Base-by-base conservation (phyloP, 176 grass and related monocot species). In the Dendrocalamus sinicus region DNA sequence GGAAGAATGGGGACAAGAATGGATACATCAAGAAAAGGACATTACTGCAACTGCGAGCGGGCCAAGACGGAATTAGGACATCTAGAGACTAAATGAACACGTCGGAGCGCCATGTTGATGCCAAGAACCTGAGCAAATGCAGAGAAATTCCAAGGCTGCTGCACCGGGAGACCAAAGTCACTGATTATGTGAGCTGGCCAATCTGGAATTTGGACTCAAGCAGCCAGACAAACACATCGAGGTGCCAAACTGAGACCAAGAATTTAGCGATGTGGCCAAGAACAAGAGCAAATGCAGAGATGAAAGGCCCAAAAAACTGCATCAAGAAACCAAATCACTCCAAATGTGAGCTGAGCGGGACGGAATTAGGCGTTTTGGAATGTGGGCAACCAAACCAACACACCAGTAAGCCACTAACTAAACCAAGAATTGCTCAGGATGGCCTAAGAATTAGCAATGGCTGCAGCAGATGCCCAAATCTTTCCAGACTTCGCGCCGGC, bases 261-360 rank as follows among this genome's bases (percentile, higher is more conserved):
- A 77, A 86, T 6, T 70, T 7, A 77, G 75, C 52, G 71, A 22
- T 78, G 41, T 24, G 65, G 39, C 40, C 19, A 59, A 26, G 65
- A 78, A 78, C 12, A 47, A 2, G n/a, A 17, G 74, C 40, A 47
- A 23, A 46, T 30, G 2, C 32, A 16, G 48, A 77, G 50, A 23
- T 44, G 23, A 30, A 11, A 15, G 32, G 1, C 3, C 37, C 22
- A 44, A 75, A 75, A 75, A 39, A 4, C 43, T 66, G 16, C 71
- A 3, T 39, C 45, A 69, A 50, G 65, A 78, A n/a, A 81, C 47
- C 30, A 41, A 84, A 79, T 78, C 66, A 68, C 47, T 79, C 79
- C 70, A 69, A 84, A 84, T 46, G 48, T 50, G 47, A 61, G 65
- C 39, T 30, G 63, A 41, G 24, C 37, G 51, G 45, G 88, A 78